A percentile compares a stretch with the other conserved stretches of the same genome.
Conservation (phyloP, 176 grass and related monocot genomes). For the Zoysia japonica region DNA sequence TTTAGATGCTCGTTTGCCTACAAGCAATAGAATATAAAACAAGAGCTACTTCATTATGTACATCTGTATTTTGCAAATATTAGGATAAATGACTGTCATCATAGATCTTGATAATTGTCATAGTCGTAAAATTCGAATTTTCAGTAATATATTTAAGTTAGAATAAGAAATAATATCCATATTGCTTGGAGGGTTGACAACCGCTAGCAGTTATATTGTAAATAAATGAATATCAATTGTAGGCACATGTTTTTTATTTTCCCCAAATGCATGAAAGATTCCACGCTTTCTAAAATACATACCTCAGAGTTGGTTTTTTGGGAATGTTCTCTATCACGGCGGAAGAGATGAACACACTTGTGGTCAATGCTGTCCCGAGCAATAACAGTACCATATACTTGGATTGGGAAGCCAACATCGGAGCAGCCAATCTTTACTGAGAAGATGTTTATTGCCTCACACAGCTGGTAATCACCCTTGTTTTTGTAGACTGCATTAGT, state of each 20-base stretch:
- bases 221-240: no score
- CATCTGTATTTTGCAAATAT: no score
- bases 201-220: no score
- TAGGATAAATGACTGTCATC: no score
- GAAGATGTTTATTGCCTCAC: background rate
- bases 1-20: no score
- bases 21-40: no score
- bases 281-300: background rate
- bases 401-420: background rate
- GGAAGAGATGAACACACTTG: conserved; percentile 11
- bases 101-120: no score
- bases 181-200: no score
- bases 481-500: background rate
- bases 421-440: background rate
- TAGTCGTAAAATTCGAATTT: background rate
- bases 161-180: no score
- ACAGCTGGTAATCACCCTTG: background rate
- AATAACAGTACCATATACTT: conserved; percentile 17
- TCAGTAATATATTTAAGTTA: background rate
- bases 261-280: no score
- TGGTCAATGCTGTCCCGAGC: background rate
- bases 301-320: conserved; percentile 15
- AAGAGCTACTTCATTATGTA: no score
- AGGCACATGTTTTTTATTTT: no score
- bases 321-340: background rate